phyloP scores from a whole-genome alignment of 2,329 filamentous ascomycete genomes.

The Colletotrichum ledebouriae region DNA sequence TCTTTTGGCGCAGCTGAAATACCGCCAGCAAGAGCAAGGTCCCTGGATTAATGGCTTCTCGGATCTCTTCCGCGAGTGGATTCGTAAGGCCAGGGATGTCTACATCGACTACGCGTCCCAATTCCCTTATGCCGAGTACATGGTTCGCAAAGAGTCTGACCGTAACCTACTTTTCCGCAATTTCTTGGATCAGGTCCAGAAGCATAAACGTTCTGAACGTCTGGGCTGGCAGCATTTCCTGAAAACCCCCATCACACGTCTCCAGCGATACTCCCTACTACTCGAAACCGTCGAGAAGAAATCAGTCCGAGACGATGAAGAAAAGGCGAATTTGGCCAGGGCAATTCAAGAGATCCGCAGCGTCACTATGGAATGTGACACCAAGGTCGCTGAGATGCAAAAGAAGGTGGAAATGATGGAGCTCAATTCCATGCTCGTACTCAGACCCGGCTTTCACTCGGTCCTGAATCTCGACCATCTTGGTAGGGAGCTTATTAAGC shows the following conservation, averaged over 20 bases:
- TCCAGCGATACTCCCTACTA: constrained; percentile 90
- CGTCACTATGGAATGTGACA: constrained; percentile 91
- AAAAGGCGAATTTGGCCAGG: constrained; percentile 85
- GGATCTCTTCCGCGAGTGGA: constrained; percentile 98
- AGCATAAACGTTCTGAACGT: constrained; percentile 83
- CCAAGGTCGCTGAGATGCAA: constrained; percentile 90
- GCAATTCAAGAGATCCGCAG: constrained; percentile 93
- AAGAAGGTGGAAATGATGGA: constrained; percentile 92
- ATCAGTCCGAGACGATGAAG: constrained; percentile 86
- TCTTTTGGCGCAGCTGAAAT: constrained; percentile 92
- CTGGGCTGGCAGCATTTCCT: constrained; percentile 95
- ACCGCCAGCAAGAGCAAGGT: constrained; percentile 95
- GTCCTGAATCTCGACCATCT: constrained; percentile 94
- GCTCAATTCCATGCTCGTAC: constrained; percentile 83
- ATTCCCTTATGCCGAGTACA: constrained; percentile 86
- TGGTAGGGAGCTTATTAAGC: constrained; percentile 89
- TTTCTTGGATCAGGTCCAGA: constrained; percentile 85
- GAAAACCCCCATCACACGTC: constrained; percentile 90
- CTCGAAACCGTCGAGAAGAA: constrained; percentile 87
- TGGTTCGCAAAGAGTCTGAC: constrained; percentile 86
- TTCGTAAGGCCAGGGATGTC: constrained; percentile 87
- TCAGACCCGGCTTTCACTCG: constrained; percentile 88
- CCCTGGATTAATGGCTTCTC: constrained; percentile 95
- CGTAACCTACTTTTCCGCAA: constrained; percentile 87
- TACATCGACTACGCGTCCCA: constrained; percentile 94